phyloP scores from a whole-genome alignment of 331 rosid genomes.

The Saraca asoca region DNA sequence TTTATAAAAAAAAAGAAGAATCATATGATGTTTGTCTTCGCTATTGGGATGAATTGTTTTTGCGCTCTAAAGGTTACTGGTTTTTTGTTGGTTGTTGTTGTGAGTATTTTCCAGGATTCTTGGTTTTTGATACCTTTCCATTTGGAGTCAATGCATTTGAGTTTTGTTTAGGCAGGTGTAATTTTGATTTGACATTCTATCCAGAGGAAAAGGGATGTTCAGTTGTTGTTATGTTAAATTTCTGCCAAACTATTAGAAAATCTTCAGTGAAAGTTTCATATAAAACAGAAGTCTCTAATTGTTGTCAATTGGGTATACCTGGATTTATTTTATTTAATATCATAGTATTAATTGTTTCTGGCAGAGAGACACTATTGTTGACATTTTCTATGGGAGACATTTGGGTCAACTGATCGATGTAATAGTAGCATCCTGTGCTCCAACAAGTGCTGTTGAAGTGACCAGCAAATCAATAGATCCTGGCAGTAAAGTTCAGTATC shows the following conservation, averaged over 20 bases:
- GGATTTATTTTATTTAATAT: conserved; percentile 31
- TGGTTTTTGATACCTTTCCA: conserved; percentile 18
- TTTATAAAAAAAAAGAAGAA: too few relatives aligned
- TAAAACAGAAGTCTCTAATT: too few relatives aligned
- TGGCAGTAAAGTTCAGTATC: conserved; percentile 49
- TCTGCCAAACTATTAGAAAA: conserved; percentile 39
- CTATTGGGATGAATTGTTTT: too few relatives aligned
- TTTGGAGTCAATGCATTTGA: conserved; percentile 31
- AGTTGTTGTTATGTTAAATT: conserved; percentile 54
- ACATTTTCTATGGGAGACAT: conserved; percentile 92
- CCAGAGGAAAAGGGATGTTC: conserved; percentile 31
- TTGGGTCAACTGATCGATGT: conserved; percentile 84
- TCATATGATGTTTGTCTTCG: too few relatives aligned
- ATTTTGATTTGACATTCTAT: conserved; percentile 25
- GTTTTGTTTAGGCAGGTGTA: conserved; percentile 45
- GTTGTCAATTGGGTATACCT: background rate
- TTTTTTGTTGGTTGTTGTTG: too few relatives aligned
- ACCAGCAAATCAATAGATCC: conserved; percentile 42
- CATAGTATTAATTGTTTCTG: conserved; percentile 37
- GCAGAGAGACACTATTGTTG: conserved; percentile 89
- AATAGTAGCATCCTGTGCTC: conserved; percentile 72
- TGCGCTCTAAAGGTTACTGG: too few relatives aligned
- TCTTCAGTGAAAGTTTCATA: too few relatives aligned
- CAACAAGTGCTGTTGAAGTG: conserved; percentile 50
- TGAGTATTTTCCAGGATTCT: background rate